Evolutionary conservation across 2,329 filamentous ascomycete species (phyloP), one percentile per base, ranked within the genome.

Genomic region (Lachnellula cervina): DNA sequence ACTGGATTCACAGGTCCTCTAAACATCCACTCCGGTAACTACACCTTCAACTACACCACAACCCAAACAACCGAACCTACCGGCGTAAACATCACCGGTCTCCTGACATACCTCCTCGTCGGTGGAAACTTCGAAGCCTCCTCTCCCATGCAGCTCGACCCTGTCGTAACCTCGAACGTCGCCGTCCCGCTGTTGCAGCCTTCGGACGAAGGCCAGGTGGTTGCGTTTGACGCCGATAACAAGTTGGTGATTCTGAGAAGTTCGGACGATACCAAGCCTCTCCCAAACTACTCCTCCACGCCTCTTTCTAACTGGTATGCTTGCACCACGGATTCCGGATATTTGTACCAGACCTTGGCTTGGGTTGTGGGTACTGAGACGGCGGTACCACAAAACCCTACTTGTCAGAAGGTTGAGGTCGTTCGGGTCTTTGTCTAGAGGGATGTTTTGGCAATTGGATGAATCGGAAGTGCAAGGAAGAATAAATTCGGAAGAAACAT

Each of bases 361-460:
- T 79, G 75, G 74, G 70, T 69, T 2, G 46, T 76, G 50, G 76
- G 76, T 0, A 47, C 60, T 45, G 58, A 42, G 5, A 58, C 66
- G 56, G 74, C 76, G 5, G 68, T 9, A 28, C 44, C 44, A 4
- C 19, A 78, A 64, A 77, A 77, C 61, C 75, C 76, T 9, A 74
- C 66, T 42, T 79, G 76, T 64, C 62, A 69, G 17, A 71, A 70
- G 52, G 74, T 77, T 9, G 64, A 70, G 49, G 74, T 79, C 7
- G 68, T 69, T 59, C 70, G 73, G 57, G 59, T 60, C 13, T 65
- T 64, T 42, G 23, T 7, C 19, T 16, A 21, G 23, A 46, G 5
- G 44, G 44, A 46, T 25, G 23, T 46, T 46, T 5, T 46, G 23
- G 23, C 14, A 25, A 23, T 13, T 9, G 9, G 9, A 21, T 44